These are phyloP conservation scores for Coniferiporia weirii DNA, from an alignment of 1,284 basidiomycete species.

Conservation along the genomic window DNA sequence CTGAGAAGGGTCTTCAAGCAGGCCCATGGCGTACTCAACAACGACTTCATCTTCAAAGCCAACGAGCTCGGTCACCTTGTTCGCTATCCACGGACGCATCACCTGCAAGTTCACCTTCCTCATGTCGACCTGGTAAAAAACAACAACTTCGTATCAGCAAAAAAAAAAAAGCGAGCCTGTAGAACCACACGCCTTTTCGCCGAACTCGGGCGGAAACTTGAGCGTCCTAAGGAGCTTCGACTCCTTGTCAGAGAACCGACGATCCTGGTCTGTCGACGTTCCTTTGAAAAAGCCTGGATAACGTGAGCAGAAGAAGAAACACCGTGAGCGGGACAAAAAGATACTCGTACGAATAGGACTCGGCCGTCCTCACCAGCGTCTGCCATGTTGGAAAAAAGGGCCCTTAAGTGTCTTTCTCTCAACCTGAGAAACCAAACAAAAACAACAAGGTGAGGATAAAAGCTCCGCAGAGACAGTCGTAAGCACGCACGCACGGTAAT, in stretches of 20 bases:
- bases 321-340: background rate
- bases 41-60: conserved; percentile 97
- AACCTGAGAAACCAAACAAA: too few relatives aligned
- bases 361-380: conserved; percentile 13
- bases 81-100: conserved; percentile 91
- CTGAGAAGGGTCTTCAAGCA: conserved; percentile 80
- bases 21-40: conserved; percentile 91
- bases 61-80: conserved; percentile 84
- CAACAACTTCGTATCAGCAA: background rate
- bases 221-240: conserved; percentile 80
- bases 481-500: too few relatives aligned
- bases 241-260: conserved; percentile 95
- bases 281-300: conserved; percentile 78
- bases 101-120: conserved; percentile 88
- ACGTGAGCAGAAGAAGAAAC: conserved; percentile 3
- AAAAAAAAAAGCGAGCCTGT: background rate
- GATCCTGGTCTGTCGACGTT: conserved; percentile 79
- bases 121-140: conserved; percentile 75
- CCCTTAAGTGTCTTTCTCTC: too few relatives aligned
- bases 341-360: conserved; percentile 1
- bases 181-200: conserved; percentile 62
- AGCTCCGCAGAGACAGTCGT: too few relatives aligned
- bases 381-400: background rate
- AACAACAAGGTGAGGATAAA: too few relatives aligned
- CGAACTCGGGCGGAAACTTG: conserved; percentile 88